Conservation (phyloP, 2,329 filamentous ascomycete genomes). For the Paraphoma chrysanthemicola region DNA sequence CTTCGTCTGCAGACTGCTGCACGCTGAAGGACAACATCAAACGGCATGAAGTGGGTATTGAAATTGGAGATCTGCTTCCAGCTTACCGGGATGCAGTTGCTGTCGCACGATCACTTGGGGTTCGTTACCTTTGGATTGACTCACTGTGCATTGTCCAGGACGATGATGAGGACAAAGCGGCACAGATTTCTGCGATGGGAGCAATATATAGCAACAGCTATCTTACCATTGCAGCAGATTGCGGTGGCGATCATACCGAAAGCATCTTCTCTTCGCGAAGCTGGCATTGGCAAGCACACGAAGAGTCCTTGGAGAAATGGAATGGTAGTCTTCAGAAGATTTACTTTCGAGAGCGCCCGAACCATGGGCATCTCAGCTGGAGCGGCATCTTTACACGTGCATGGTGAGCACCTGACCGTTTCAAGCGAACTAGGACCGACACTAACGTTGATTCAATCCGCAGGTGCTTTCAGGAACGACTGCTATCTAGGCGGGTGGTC, state of each 20-base stretch:
- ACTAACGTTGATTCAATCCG: not conserved
- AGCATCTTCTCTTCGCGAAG: not conserved
- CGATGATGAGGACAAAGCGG: not conserved
- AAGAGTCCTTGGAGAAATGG: not conserved
- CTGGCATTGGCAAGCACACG: not conserved
- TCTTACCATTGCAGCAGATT: slow-evolving; percentile 5
- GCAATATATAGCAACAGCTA: not conserved
- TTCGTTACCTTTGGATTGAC: slow-evolving; percentile 5
- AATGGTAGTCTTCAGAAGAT: not conserved
- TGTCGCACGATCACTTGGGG: not conserved
- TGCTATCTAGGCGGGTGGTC: not conserved
- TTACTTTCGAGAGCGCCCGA: not conserved
- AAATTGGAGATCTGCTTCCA: not conserved
- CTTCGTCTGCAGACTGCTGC: not conserved
- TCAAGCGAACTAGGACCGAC: not conserved
- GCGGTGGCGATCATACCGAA: not conserved
- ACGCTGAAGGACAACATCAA: not conserved
- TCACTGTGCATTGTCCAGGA: slow-evolving; percentile 2
- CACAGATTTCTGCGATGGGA: slow-evolving; percentile 1
- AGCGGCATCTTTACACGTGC: not conserved
- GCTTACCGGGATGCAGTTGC: slow-evolving; percentile 1
- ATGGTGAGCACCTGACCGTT: not conserved
- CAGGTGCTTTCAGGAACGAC: slow-evolving; percentile 4
- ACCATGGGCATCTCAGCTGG: slow-evolving; percentile 1
- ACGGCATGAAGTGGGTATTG: not conserved